Evolutionary conservation across 768 basidiomycete genomes (phyloP).

Genomic region (Gymnopilus junonius): DNA sequence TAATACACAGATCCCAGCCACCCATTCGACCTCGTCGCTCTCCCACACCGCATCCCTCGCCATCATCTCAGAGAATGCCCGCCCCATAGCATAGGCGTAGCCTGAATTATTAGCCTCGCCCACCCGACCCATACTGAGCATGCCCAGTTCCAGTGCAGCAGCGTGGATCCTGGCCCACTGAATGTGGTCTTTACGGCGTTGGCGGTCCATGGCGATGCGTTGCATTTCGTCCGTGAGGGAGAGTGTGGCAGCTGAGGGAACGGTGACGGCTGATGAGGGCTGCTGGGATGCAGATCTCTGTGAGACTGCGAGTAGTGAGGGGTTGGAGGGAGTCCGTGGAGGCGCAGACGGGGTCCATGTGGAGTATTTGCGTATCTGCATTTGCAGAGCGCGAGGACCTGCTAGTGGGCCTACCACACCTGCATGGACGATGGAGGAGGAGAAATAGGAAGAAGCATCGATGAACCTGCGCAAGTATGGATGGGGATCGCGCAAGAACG

Average conservation of each 20-base stretch:
- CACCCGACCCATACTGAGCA: slow-evolving; percentile 47
- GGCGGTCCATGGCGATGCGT: slow-evolving; percentile 61
- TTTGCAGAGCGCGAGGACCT: slow-evolving; percentile 61
- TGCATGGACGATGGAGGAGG: slow-evolving; percentile 52
- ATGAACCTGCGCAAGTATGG: slow-evolving; percentile 53
- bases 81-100: slow-evolving; percentile 47
- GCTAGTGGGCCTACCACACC: slow-evolving; percentile 58
- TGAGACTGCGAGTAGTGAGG: background rate
- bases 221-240: slow-evolving; percentile 62
- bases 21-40: slow-evolving; percentile 69
- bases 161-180: slow-evolving; percentile 73
- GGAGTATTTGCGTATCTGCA: slow-evolving; percentile 59
- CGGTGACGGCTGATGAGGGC: background rate
- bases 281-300: background rate
- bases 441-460: slow-evolving; percentile 56
- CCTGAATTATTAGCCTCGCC: slow-evolving; percentile 44
- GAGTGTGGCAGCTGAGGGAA: slow-evolving; percentile 2
- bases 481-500: slow-evolving; percentile 41
- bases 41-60: slow-evolving; percentile 73
- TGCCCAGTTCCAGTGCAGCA: slow-evolving; percentile 62
- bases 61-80: slow-evolving; percentile 61
- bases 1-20: slow-evolving; percentile 63
- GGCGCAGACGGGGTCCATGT: slow-evolving; percentile 50
- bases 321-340: slow-evolving; percentile 1
- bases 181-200: slow-evolving; percentile 65